These are phyloP conservation scores for Kodamaea kaohsiungensis DNA, from an alignment of 805 yeast genomes.

Conservation along the genomic window DNA sequence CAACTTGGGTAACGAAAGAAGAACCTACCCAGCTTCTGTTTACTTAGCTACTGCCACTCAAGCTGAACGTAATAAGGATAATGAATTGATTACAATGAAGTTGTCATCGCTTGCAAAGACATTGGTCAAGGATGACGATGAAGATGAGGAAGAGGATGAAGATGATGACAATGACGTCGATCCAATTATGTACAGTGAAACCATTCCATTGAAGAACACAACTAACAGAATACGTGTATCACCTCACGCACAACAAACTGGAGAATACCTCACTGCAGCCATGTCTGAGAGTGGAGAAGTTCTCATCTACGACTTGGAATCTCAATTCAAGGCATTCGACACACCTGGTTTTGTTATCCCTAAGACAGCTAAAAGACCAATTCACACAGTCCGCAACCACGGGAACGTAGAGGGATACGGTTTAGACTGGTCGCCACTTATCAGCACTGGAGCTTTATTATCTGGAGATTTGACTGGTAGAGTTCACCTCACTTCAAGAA, in stretches of 20 bases:
- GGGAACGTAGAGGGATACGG: constrained; percentile 98
- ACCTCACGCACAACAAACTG: constrained; percentile 71
- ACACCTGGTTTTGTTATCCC: constrained; percentile 84
- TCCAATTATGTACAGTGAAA: constrained; percentile 85
- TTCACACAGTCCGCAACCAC: constrained; percentile 78
- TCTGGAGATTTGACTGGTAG: constrained; percentile 91
- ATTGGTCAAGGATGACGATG: constrained; percentile 77
- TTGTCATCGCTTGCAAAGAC: constrained; percentile 83
- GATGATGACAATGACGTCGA: constrained; percentile 71
- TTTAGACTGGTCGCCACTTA: constrained; percentile 91
- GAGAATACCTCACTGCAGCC: constrained; percentile 84
- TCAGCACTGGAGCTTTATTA: constrained; percentile 74
- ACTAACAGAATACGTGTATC: constrained; percentile 87
- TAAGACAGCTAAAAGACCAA: constrained; percentile 73
- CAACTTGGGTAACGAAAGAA: constrained; percentile 80
- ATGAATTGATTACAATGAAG: constrained; percentile 83
- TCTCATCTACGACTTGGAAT: constrained; percentile 73
- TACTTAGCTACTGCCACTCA: constrained; percentile 92
- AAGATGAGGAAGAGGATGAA: constrained; percentile 71
- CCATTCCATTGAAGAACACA: constrained; percentile 74
- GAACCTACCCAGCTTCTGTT: constrained; percentile 84
- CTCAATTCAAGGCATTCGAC: constrained; percentile 81
- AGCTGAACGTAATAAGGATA: constrained; percentile 83
- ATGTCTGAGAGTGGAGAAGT: constrained; percentile 92
- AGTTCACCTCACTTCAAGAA: constrained; percentile 74